Base-by-base conservation (phyloP, 2,329 filamentous ascomycete species). In the Camptophora hylomeconis region DNA sequence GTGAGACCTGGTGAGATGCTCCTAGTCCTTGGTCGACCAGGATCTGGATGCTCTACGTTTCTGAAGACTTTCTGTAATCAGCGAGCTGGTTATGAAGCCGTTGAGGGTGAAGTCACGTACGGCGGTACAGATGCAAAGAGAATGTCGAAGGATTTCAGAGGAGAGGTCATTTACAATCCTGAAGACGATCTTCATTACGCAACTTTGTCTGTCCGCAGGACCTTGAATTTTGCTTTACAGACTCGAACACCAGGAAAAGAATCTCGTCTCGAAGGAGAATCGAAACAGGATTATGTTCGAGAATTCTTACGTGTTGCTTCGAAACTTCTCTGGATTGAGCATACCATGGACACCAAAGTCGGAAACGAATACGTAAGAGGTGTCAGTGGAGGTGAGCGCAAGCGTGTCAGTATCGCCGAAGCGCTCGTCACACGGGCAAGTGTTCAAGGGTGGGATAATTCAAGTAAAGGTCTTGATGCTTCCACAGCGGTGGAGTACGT, bases 161-260 rank as follows among this genome's bases (percentile, higher is more conserved):
- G 58, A 9, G 56, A 62, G 42, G 52, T 57, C 24, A 60, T 81
- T 8, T 86, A 87, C 49, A 83, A 82, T 41, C 75, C 81, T 9
- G 80, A 87, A 54, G 72, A 76, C 16, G 78, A 83, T 47, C 64
- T 76, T 16, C 80, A 86, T 47, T 86, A 83, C 39, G 74, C 80
- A 0, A 75, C 80, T n/a, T 57, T 89, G 13, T 81, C 75, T 0
- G 78, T 86, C 7, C 72, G 75, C 2, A 67, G 82, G 39, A 87
- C 80, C 0, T 60, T 87, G 0, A 64, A 71, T 28, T 86, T 86
- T 46, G 80, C 80, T 0, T 65, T 80, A 2, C 68, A 73, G 28
- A 72, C 73, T 1, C 63, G 76, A 28, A 79, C 78, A 0, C 78
- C 79, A 0, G 67, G 70, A 2, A 68, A 75, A 29, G 52, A 54